Conservation (phyloP, 257 asterid species). For the Ilex aquifolium region DNA sequence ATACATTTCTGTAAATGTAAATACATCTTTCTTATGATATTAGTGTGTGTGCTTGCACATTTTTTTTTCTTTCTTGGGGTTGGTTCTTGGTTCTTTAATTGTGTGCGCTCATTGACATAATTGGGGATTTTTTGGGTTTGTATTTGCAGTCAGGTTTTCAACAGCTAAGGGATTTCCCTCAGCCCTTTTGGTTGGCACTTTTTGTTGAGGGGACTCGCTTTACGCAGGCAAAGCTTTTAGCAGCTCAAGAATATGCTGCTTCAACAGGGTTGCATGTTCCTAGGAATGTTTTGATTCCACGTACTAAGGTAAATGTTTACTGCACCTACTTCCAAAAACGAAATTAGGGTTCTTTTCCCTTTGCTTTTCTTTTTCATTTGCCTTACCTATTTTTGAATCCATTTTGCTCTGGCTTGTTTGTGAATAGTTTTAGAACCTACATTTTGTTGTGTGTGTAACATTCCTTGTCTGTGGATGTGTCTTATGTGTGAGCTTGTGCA, state of each 20-base stretch:
- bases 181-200: constrained; percentile 89
- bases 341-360: too few relatives aligned
- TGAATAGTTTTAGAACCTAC: too few relatives aligned
- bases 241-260: constrained; percentile 93
- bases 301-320: constrained; percentile 69
- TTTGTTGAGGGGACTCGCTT: constrained; percentile 98
- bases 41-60: background rate
- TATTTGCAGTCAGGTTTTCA: constrained; percentile 66
- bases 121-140: constrained; percentile 8
- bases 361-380: too few relatives aligned
- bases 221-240: constrained; percentile 88
- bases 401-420: too few relatives aligned
- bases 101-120: background rate
- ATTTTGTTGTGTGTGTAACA: too few relatives aligned
- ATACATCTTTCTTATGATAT: constrained; percentile 5
- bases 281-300: constrained; percentile 86
- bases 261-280: constrained; percentile 77
- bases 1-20: background rate
- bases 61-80: constrained; percentile 1
- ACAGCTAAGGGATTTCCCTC: constrained; percentile 70
- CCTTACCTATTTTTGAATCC: too few relatives aligned
- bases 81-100: background rate
- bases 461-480: too few relatives aligned
- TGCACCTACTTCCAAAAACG: background rate
- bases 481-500: too few relatives aligned